Evolutionary conservation across 805 yeast species (phyloP), one percentile per base, ranked within the genome.

Genomic region (Pichia occidentalis): DNA sequence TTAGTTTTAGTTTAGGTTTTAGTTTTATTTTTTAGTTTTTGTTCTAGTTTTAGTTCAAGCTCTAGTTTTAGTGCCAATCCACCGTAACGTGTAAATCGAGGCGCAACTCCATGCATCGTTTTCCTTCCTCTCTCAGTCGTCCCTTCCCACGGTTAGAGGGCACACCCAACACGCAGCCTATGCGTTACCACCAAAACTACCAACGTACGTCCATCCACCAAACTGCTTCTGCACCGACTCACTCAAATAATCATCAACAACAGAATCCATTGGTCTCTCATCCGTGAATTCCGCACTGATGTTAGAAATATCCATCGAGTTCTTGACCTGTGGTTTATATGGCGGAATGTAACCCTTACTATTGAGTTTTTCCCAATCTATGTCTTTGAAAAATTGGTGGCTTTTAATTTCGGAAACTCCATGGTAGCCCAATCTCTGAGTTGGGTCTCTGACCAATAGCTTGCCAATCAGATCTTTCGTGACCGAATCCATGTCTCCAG

Each of bases 141-240:
- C n/a, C n/a, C n/a, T n/a, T n/a, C n/a, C n/a, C n/a, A n/a, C n/a
- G n/a, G n/a, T n/a, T n/a, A n/a, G n/a, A n/a, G n/a, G n/a, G n/a
- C n/a, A n/a, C n/a, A n/a, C n/a, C n/a, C n/a, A n/a, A n/a, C n/a
- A n/a, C n/a, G n/a, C n/a, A n/a, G n/a, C n/a, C n/a, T n/a, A n/a
- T n/a, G n/a, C n/a, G 27, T 29, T 37, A 3, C 18, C 49, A 24
- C 48, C 47, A 43, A 51, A 58, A 38, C 60, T 56, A 3, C 92
- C 94, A 33, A 80, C 85, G 60, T 88, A 90, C 2, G 97, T 90
- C 98, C 98, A 92, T 6, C 98, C 97, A 32, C 96, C 97, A 68
- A 92, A 92, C 63, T 92, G 97, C 57, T 83, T 78, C 61, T 92
- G 98, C n/a, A 92, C 96, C 51, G 88, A 77, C 51, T 87, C 97